Conservation (phyloP, 2,329 filamentous ascomycete genomes). For the Monilinia fructigena region DNA sequence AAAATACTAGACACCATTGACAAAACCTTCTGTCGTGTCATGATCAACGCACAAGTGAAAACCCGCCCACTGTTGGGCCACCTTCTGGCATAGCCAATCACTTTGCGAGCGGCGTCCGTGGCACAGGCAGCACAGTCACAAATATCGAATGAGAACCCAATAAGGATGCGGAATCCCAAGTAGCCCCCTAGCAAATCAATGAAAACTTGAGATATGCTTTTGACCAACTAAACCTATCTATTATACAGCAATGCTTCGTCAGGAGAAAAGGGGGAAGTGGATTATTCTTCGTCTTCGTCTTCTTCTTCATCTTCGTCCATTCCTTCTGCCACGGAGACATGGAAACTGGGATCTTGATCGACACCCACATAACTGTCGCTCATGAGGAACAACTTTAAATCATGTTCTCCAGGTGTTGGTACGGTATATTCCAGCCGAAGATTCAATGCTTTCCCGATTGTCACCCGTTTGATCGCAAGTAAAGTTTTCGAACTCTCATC, state of each 20-base stretch:
- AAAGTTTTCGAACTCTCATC: slow-evolving; percentile 86
- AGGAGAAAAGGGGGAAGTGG: slow-evolving; percentile 26
- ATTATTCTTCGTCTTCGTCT: slow-evolving; percentile 29
- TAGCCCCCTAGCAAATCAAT: slow-evolving; percentile 26
- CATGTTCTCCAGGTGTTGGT: slow-evolving; percentile 77
- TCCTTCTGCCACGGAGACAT: slow-evolving; percentile 80
- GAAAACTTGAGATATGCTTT: slow-evolving; percentile 27
- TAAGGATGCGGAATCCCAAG: slow-evolving; percentile 27
- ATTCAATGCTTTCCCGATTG: slow-evolving; percentile 74
- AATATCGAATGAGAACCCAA: slow-evolving; percentile 32
- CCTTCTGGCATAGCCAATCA: slow-evolving; percentile 22
- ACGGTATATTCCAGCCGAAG: slow-evolving; percentile 86
- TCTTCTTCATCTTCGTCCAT: slow-evolving; percentile 85
- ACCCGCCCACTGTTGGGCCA: slow-evolving; percentile 22
- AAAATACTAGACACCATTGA: slow-evolving; percentile 26
- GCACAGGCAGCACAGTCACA: slow-evolving; percentile 37
- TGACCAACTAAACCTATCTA: slow-evolving; percentile 37
- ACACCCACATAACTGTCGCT: slow-evolving; percentile 96
- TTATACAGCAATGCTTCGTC: slow-evolving; percentile 37
- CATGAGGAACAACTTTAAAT: slow-evolving; percentile 91
- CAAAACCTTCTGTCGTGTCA: slow-evolving; percentile 30
- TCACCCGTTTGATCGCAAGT: slow-evolving; percentile 91
- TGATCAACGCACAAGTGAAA: slow-evolving; percentile 29
- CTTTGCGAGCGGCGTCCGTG: slow-evolving; percentile 30
- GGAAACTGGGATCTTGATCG: slow-evolving; percentile 91